Evolutionary conservation across 495 filamentous ascomycete species (phyloP).

Genomic region (Neurospora discreta): DNA sequence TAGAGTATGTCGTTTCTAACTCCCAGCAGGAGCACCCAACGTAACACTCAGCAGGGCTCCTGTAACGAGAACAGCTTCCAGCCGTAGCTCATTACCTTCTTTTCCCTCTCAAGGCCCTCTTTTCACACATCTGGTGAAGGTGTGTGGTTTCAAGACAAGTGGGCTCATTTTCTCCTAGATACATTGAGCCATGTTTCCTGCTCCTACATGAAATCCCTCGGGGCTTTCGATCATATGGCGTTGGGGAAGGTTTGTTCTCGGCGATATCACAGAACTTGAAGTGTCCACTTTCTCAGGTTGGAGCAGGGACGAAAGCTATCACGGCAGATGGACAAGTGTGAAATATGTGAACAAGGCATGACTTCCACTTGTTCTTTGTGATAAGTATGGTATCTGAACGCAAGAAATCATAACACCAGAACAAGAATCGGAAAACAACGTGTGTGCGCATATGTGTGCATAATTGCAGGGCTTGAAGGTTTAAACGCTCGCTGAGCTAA

Average conservation of each 20-base stretch:
- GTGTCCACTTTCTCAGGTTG: background rate
- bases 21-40: background rate
- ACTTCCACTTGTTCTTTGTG: no score
- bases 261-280: background rate
- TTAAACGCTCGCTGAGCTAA: conserved; percentile 23
- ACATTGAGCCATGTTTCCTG: background rate
- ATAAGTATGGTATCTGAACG: no score
- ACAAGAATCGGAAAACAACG: background rate
- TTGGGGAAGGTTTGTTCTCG: background rate
- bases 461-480: conserved; percentile 9
- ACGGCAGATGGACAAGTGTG: background rate
- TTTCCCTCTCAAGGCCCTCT: background rate
- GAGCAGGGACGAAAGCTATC: background rate
- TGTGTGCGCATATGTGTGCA: conserved; percentile 14
- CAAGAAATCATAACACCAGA: no score
- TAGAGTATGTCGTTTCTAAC: background rate
- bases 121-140: background rate
- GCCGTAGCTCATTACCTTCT: background rate
- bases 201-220: background rate
- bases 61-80: background rate
- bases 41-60: background rate
- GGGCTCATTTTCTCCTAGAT: background rate
- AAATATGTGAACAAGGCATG: no score
- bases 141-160: background rate
- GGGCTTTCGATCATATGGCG: background rate